Evolutionary conservation across 2,329 filamentous ascomycete species (phyloP).

Genomic region (Nakataea oryzae): DNA sequence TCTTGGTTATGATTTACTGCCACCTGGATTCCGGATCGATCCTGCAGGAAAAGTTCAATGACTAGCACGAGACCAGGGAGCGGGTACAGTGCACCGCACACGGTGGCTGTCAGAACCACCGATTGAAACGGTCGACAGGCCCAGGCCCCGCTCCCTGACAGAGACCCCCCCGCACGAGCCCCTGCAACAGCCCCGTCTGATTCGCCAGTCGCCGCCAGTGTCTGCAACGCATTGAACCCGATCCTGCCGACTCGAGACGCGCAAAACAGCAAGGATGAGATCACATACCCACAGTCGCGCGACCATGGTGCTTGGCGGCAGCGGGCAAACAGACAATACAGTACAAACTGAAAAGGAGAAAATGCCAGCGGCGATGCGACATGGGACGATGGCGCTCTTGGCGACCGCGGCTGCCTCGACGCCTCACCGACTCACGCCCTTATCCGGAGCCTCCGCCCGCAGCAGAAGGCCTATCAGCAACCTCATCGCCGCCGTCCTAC

Average conservation of each 20-base stretch:
- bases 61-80: no score
- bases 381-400: not conserved
- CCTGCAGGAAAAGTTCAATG: no score
- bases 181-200: not conserved
- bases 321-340: not conserved
- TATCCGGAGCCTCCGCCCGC: not conserved
- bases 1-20: no score
- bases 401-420: not conserved
- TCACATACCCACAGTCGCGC: not conserved
- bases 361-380: not conserved
- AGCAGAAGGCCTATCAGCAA: not conserved
- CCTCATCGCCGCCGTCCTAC: slow-evolving; percentile 5
- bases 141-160: not conserved
- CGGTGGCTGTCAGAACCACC: not conserved
- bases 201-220: not conserved
- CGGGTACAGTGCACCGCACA: not conserved
- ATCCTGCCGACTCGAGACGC: not conserved
- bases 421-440: not conserved
- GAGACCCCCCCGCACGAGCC: not conserved
- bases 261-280: not conserved
- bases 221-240: not conserved
- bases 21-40: no score
- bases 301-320: no score
- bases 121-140: not conserved
- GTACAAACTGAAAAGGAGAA: not conserved